Conservation (phyloP, 2,329 filamentous ascomycete genomes). For the Fusarium setosum region DNA sequence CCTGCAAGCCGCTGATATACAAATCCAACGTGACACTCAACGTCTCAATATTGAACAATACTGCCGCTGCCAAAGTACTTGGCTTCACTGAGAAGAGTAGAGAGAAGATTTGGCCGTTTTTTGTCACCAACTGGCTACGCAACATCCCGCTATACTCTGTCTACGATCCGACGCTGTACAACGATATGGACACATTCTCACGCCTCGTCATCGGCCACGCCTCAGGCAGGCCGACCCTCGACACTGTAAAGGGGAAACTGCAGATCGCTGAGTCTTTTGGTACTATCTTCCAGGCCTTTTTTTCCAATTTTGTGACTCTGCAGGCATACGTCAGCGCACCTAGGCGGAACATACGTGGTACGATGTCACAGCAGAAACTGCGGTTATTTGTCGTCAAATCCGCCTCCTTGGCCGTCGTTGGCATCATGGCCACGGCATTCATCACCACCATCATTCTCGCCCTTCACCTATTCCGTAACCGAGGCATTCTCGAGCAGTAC, state of each 20-base stretch:
- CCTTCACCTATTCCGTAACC: background rate
- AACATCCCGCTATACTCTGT: too few relatives aligned
- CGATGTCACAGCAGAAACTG: background rate
- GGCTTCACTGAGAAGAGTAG: background rate
- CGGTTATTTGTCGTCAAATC: background rate
- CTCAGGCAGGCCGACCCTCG: background rate
- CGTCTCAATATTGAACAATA: background rate
- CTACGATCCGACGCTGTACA: background rate
- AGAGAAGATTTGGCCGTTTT: too few relatives aligned
- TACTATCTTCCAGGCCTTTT: background rate
- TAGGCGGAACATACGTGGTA: background rate
- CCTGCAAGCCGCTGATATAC: background rate
- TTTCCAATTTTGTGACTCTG: background rate
- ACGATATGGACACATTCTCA: background rate
- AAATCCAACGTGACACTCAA: background rate
- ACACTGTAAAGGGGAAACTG: background rate
- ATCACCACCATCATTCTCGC: background rate
- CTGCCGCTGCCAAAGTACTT: background rate
- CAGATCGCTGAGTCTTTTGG: background rate
- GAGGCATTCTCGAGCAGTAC: background rate
- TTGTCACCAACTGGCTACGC: background rate
- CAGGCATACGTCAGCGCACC: background rate
- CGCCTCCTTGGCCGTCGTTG: background rate
- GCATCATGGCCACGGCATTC: background rate
- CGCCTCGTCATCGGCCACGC: background rate